Base-by-base conservation (phyloP, 208 protist species). In the Crithidia bombi region DNA sequence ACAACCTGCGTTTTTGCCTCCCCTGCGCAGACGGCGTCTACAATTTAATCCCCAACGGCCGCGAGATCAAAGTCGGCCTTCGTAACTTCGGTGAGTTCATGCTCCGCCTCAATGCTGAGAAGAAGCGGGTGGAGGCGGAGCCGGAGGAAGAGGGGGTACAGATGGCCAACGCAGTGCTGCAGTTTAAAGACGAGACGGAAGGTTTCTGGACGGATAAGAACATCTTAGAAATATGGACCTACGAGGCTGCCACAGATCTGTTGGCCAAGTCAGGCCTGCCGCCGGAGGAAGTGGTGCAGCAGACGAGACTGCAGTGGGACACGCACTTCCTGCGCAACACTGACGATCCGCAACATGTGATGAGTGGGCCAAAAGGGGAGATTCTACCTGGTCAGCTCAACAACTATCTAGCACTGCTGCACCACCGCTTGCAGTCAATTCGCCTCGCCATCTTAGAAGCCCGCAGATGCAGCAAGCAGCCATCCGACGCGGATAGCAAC, bases 31-130 rank as follows among this genome's bases (percentile, higher is more conserved):
- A 65, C 5, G 76, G 73, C 19, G 67, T 71, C 23, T 81, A 79
- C 68, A 63, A 81, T 17, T 73, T 89, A 11, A 89, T 86, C 28
- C 80, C 79, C 2, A 74, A 81, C 51, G 83, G 83, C 12, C 71
- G 73, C 19, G 30, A 70, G 30, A 86, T 89, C 15, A 28, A 61
- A 9, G 79, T 90, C 17, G 81, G 67, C 12, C 55, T 50, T 3
- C 56, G 67, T 17, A 85, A 87, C 72, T 58, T 78, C 28, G 69
- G 65, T 28, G 71, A 85, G 57, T 88, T 81, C 57, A 59, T 86
- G 28, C 36, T 59, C 7, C 77, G 75, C 49, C 43, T 86, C 6
- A 62, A 79, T 21, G 69, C 65, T 17, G 80, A 82, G 61, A 79
- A 59, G 30, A 28, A 26, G 19, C 58, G 65, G 26, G 52, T 69